Evolutionary conservation across 331 rosid genomes (phyloP).

Genomic region (Ulmus americana): DNA sequence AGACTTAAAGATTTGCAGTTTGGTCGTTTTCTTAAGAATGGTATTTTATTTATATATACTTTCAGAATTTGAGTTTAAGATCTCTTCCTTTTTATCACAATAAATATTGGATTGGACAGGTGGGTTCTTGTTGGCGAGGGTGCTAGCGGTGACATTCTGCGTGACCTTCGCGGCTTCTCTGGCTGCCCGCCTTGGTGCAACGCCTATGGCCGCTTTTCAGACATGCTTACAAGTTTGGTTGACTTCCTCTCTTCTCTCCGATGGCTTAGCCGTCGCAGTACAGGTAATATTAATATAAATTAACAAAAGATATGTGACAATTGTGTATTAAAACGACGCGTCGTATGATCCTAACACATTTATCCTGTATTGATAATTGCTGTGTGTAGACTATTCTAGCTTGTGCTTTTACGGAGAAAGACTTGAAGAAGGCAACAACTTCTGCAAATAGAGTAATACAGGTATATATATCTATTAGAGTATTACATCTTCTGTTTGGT

Average conservation of each 20-base stretch:
- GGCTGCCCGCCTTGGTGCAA: constrained; percentile 83
- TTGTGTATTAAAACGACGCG: neutral
- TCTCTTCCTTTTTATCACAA: neutral
- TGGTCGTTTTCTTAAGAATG: constrained; percentile 73
- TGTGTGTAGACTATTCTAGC: constrained; percentile 75
- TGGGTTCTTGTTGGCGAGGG: constrained; percentile 63
- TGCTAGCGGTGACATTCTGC: constrained; percentile 86
- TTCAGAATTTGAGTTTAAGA: no score
- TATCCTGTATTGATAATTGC: neutral
- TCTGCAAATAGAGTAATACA: constrained; percentile 60
- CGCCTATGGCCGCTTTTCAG: constrained; percentile 95
- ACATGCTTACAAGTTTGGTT: constrained; percentile 91
- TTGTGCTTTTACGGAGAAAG: constrained; percentile 82
- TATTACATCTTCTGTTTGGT: no score
- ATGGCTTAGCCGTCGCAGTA: constrained; percentile 86
- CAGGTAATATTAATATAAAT: constrained; percentile 45
- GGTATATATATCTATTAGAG: constrained; percentile 23
- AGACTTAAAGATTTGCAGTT: constrained; percentile 69
- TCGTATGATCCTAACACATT: neutral
- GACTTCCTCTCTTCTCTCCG: constrained; percentile 88
- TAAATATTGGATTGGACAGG: constrained; percentile 33
- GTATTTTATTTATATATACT: constrained; percentile 23
- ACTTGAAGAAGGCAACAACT: constrained; percentile 52
- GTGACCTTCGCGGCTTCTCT: constrained; percentile 85
- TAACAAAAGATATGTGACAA: no score